A percentile compares a stretch with the other conserved stretches of the same genome.
These are phyloP conservation scores for Dryas octopetala DNA, from an alignment of 306 rosid species.

Conservation along the genomic window DNA sequence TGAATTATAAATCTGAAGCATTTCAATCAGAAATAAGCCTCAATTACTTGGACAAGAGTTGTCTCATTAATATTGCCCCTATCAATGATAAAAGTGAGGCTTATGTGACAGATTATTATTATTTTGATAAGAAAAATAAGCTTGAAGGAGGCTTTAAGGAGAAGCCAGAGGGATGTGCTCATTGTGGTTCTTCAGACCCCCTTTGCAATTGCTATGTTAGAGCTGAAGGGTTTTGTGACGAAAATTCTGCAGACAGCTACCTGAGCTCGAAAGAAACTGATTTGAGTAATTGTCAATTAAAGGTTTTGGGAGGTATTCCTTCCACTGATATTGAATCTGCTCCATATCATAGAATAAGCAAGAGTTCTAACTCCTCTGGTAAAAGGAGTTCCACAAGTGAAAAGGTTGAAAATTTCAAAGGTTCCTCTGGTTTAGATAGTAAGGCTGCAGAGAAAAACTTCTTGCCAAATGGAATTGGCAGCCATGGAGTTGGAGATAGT, in stretches of 20 bases:
- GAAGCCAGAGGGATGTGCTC: slow-evolving; percentile 19
- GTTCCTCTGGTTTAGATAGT: slow-evolving; percentile 37
- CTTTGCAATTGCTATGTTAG: slow-evolving; percentile 37
- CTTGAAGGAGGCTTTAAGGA: slow-evolving; percentile 35
- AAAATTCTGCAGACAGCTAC: slow-evolving; percentile 38
- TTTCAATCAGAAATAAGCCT: slow-evolving; percentile 28
- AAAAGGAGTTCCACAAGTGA: slow-evolving; percentile 25
- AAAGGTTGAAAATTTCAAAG: slow-evolving; percentile 30
- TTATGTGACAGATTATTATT: slow-evolving; percentile 28
- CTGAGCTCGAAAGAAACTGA: slow-evolving; percentile 48
- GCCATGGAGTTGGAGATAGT: slow-evolving; percentile 30
- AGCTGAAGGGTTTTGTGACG: slow-evolving; percentile 45
- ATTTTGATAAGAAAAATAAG: slow-evolving; percentile 26
- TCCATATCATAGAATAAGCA: slow-evolving; percentile 23
- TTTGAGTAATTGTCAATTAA: slow-evolving; percentile 35
- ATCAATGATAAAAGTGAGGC: slow-evolving; percentile 27
- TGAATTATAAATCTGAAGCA: slow-evolving; percentile 28
- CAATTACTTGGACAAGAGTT: slow-evolving; percentile 49
- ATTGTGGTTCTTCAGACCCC: slow-evolving; percentile 39
- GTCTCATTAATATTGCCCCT: slow-evolving; percentile 44
- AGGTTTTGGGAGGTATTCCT: slow-evolving; percentile 42
- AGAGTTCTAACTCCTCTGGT: slow-evolving; percentile 30
- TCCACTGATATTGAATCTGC: slow-evolving; percentile 38
- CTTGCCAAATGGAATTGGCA: slow-evolving; percentile 31
- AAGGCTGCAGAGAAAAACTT: slow-evolving; percentile 37